Evolutionary conservation across 139 green algal species (phyloP).

Genomic region (Yamagishiella unicocca): DNA sequence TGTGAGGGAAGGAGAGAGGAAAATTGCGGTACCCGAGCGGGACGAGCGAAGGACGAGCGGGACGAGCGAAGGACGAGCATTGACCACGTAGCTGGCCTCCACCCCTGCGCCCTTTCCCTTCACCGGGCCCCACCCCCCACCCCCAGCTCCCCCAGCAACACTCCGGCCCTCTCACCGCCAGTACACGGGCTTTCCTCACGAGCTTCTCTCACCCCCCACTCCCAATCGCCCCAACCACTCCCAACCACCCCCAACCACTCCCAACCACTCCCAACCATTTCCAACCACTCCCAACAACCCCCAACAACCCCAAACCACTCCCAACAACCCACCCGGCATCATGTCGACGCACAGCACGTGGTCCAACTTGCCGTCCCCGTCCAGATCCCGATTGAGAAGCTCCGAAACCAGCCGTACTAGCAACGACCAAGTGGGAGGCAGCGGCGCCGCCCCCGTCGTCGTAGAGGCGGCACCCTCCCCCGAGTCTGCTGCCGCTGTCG

Average conservation of each 20-base stretch:
- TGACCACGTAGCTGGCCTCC: neutral
- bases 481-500: neutral
- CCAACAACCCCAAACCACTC: neutral
- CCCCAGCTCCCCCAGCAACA: no score
- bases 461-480: neutral
- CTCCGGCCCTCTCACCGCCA: neutral
- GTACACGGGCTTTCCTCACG: neutral
- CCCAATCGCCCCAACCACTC: neutral
- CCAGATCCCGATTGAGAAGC: neutral
- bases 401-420: neutral
- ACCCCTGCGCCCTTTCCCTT: neutral
- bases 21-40: neutral
- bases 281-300: neutral
- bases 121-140: no score
- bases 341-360: slow-evolving; percentile 22
- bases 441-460: no score
- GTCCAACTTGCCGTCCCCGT: slow-evolving; percentile 3
- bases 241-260: neutral
- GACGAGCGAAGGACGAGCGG: neutral
- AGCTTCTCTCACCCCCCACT: neutral
- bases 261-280: neutral
- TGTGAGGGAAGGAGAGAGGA: neutral
- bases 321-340: neutral
- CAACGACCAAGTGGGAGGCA: neutral
- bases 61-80: neutral